Evolutionary conservation across 192 early-diverging fungal species (phyloP), one percentile per base, ranked within the genome.

Genomic region (Geranomyces michiganensis): DNA sequence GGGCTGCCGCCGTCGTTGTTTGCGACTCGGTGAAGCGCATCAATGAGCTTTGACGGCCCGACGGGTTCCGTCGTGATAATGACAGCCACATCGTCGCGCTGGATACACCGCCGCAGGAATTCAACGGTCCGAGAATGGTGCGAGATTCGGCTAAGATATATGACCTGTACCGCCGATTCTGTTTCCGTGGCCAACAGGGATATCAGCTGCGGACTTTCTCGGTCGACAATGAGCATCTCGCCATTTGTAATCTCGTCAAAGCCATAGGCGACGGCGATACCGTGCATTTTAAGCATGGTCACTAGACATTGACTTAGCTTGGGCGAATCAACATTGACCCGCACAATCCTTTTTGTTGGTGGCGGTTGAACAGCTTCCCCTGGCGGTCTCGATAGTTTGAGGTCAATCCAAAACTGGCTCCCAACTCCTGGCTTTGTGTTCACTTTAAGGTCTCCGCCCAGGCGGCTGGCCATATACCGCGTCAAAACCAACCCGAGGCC

Each of bases 401-500:
- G 32, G 58, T 70, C 68, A n/a, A 70, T 56, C 30, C 55, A 70
- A 9, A 70, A 13, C 56, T 43, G 21, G 29, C 56, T 70, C 4
- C 68, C 68, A 5, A n/a, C 26, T 9, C 61, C 60, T 15, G 17
- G 14, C 31, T 44, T 72, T 55, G 74, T 80, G 62, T 77, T 68
- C 19, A 85, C 75, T 51, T 81, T 74, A 0, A 85, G 71, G 63
- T 62, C 71, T 8, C 84, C 84, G 14, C 82, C 82, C 43, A 85
- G 45, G 26, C 70, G 75, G 32, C 75, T 75, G 0, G 82, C 80
- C 51, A 84, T 53, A 41, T 74, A 72, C 51, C 78, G 78, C 0
- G 79, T 79, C 9, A 85, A 70, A 0, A 76, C 66, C 21, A 85
- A 62, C 9, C 84, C 84, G 15, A 85, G 70, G 32, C 84, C 84